Base-by-base conservation (phyloP, 345 rosid species). In the Arabidopsis arenosa region DNA sequence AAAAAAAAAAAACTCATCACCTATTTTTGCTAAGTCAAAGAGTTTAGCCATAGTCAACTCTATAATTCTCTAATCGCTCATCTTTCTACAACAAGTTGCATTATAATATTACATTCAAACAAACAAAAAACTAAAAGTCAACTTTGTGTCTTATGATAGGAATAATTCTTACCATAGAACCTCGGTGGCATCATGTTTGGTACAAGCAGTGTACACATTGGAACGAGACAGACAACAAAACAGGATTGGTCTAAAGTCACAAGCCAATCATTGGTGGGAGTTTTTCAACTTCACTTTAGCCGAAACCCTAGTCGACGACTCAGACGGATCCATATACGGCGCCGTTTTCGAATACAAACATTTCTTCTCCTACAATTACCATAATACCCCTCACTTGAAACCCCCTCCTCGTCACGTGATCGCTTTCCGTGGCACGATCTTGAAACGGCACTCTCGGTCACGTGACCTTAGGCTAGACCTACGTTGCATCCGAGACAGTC, bases 391-490 rank as follows among this genome's bases (percentile, higher is more conserved):
- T 72, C 76, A 78, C 6, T 76, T 41, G 13, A 76, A 72, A 62
- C n/a, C 11, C 21, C 83, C 83, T 44, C 90, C 90, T 9, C 83
- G 74, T 40, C 86, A 77, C 56, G 86, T 90, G 57, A 83, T 90
- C 71, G 92, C 95, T 30, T 88, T 90, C 58, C 92, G 95, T 1
- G 92, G 92, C 64, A 90, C 87, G 40, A 61, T 86, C 68, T 81
- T 80, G 58, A 85, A 85, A 75, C 81, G 58, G 0, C 83, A 74
- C 52, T 78, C 86, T 57, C 53, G 81, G 60, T 79, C 79, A 17
- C 74, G 89, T 45, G 96, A 90, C 82, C 78, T 84, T 6, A 83
- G 69, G 65, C 75, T 88, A 66, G 87, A 83, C 72, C 26, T 88
- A 56, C 80, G 77, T 6, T 72, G 85, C 60, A 63, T 88, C 51